Evolutionary conservation across 1,284 basidiomycete genomes (phyloP).

Genomic region (Neotropicomus parvogracilis): DNA sequence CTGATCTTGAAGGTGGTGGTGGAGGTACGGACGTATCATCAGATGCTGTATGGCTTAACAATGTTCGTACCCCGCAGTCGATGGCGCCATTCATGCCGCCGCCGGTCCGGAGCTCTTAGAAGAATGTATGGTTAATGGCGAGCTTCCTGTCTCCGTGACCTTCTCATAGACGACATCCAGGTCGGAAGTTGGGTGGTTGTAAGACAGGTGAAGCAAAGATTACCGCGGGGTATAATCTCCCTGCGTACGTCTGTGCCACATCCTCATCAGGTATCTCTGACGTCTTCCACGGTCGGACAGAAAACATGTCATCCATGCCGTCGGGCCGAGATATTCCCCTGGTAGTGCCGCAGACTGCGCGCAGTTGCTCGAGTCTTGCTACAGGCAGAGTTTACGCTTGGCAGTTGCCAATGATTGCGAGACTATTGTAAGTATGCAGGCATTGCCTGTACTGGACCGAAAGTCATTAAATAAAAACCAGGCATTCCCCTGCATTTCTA

Average conservation of each 20-base stretch:
- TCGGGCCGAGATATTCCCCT: slow-evolving; percentile 77
- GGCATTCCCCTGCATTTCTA: slow-evolving; percentile 81
- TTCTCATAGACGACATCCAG: slow-evolving; percentile 35
- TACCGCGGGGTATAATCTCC: slow-evolving; percentile 69
- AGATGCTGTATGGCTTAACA: neutral
- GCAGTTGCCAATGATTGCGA: slow-evolving; percentile 59
- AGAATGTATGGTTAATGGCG: slow-evolving; percentile 14
- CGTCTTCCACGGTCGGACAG: slow-evolving; percentile 33
- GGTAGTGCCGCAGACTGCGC: slow-evolving; percentile 47
- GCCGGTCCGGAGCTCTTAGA: slow-evolving; percentile 65
- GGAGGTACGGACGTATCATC: slow-evolving; percentile 49
- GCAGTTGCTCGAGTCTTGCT: slow-evolving; percentile 67
- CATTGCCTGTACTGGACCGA: neutral
- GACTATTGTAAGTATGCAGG: slow-evolving; percentile 51
- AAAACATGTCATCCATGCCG: slow-evolving; percentile 83
- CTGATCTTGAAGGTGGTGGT: slow-evolving; percentile 51
- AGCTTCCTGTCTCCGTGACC: neutral
- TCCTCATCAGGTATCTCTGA: neutral
- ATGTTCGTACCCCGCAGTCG: slow-evolving; percentile 48
- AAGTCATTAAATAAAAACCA: slow-evolving; percentile 26
- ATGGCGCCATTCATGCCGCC: slow-evolving; percentile 83
- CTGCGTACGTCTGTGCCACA: slow-evolving; percentile 50
- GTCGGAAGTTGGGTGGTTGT: slow-evolving; percentile 69
- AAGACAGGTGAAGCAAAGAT: slow-evolving; percentile 83
- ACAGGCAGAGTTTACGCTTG: slow-evolving; percentile 60